These are phyloP conservation scores for Heliocybe sulcata DNA, from an alignment of 1,284 basidiomycete species.

Conservation along the genomic window DNA sequence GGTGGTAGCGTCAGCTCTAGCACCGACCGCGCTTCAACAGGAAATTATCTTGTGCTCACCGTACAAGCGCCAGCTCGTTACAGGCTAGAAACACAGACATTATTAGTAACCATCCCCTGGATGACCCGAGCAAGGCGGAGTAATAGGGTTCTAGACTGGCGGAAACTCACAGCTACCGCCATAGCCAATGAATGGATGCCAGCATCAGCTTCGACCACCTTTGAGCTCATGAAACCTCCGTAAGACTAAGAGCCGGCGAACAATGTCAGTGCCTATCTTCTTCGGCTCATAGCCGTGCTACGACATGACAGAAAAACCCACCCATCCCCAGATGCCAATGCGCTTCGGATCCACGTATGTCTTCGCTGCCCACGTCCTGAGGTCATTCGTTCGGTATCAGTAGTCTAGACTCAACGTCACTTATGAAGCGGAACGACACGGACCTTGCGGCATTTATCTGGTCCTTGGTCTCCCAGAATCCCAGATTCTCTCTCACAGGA, in stretches of 20 bases:
- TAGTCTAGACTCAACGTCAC: not conserved
- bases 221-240: slow-evolving; percentile 90
- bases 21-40: not conserved
- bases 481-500: slow-evolving; percentile 79
- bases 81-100: slow-evolving; percentile 47
- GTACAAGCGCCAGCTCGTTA: slow-evolving; percentile 83
- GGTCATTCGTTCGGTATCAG: not conserved
- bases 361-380: slow-evolving; percentile 67
- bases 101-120: not conserved
- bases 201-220: slow-evolving; percentile 82
- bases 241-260: slow-evolving; percentile 54
- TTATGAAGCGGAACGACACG: slow-evolving; percentile 16
- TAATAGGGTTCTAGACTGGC: slow-evolving; percentile 1
- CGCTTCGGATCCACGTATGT: slow-evolving; percentile 74
- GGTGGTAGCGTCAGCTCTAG: not conserved
- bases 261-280: slow-evolving; percentile 5
- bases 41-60: slow-evolving; percentile 38
- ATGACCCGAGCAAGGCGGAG: not conserved
- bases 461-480: slow-evolving; percentile 82
- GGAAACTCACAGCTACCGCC: slow-evolving; percentile 70
- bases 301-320: slow-evolving; percentile 29
- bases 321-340: slow-evolving; percentile 96
- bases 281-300: not conserved
- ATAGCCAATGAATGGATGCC: slow-evolving; percentile 86
- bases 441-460: slow-evolving; percentile 82